Evolutionary conservation across 345 rosid genomes (phyloP).

Genomic region (Capsella bursapastoris): DNA sequence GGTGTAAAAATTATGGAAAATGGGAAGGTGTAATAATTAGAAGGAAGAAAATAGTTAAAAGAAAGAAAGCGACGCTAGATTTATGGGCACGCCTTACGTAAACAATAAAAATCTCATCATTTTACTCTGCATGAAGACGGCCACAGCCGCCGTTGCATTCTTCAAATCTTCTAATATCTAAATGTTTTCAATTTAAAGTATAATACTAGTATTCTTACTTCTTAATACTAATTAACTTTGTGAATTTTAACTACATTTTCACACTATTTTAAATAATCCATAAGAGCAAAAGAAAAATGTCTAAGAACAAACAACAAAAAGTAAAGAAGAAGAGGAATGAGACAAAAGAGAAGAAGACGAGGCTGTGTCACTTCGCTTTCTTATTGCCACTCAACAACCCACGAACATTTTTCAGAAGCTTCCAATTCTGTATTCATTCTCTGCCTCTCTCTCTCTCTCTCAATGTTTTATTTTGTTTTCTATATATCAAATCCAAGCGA

Average conservation of each 20-base stretch:
- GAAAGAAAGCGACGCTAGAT: constrained; percentile 16
- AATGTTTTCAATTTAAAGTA: not conserved
- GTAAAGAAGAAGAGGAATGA: not conserved
- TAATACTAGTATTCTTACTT: not conserved
- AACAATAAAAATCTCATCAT: constrained; percentile 26
- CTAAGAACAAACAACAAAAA: not conserved
- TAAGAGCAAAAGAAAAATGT: not conserved
- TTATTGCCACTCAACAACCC: constrained; percentile 24
- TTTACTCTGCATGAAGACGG: constrained; percentile 40
- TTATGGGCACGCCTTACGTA: constrained; percentile 44
- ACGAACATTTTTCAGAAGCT: constrained; percentile 35
- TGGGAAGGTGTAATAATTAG: constrained; percentile 26
- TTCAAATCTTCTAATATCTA: not conserved
- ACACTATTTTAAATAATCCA: not conserved
- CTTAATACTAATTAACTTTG: not conserved
- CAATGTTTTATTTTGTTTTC: not conserved
- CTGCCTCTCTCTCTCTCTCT: constrained; percentile 6
- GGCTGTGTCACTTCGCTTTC: constrained; percentile 38
- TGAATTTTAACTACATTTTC: not conserved
- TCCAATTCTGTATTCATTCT: constrained; percentile 38
- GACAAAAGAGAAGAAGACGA: constrained; percentile 41
- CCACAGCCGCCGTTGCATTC: constrained; percentile 32
- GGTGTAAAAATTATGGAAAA: not conserved
- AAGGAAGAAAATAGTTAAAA: constrained; percentile 15
- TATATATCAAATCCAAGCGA: not conserved